phyloP scores from a whole-genome alignment of 805 yeast species.

The Starmerella bombicola region DNA sequence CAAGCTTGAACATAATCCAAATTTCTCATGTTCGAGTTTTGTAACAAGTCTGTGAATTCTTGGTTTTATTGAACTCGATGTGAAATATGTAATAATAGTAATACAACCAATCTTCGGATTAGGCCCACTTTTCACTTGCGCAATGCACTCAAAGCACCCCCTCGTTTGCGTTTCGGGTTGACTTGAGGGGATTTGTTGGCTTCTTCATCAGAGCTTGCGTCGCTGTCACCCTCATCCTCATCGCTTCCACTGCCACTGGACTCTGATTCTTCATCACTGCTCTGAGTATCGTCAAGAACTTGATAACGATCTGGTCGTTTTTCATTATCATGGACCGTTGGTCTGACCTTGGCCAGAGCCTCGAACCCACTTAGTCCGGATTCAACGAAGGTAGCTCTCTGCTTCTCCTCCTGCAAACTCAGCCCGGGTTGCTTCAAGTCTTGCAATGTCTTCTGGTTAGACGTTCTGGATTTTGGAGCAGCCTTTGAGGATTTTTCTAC shows the following conservation, averaged over 20 bases:
- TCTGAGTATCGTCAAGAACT: background rate
- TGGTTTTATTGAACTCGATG: background rate
- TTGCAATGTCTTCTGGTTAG: too few species aligned
- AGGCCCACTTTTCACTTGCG: background rate
- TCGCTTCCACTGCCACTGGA: constrained; percentile 3
- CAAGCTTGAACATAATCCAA: too few species aligned
- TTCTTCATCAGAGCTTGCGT: background rate
- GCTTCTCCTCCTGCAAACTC: background rate
- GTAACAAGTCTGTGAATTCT: too few species aligned
- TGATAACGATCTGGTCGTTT: background rate
- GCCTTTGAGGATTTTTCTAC: too few species aligned
- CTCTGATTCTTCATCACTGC: constrained; percentile 11
- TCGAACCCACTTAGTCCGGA: constrained; percentile 13
- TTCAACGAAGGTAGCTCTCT: background rate
- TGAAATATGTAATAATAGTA: background rate
- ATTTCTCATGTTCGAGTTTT: too few species aligned
- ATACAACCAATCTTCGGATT: too few species aligned
- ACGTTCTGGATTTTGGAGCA: too few species aligned
- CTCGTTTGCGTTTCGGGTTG: constrained; percentile 1
- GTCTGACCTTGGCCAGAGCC: background rate
- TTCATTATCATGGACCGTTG: constrained; percentile 8
- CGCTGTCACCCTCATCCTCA: constrained; percentile 1
- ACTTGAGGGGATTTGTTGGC: background rate
- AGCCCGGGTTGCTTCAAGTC: too few species aligned
- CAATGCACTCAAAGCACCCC: constrained; percentile 1